Percentiles rank a stretch among this genome's conserved stretches.
Evolutionary conservation across 176 grass and related monocot genomes (phyloP).

Genomic region (Oryza nivara): DNA sequence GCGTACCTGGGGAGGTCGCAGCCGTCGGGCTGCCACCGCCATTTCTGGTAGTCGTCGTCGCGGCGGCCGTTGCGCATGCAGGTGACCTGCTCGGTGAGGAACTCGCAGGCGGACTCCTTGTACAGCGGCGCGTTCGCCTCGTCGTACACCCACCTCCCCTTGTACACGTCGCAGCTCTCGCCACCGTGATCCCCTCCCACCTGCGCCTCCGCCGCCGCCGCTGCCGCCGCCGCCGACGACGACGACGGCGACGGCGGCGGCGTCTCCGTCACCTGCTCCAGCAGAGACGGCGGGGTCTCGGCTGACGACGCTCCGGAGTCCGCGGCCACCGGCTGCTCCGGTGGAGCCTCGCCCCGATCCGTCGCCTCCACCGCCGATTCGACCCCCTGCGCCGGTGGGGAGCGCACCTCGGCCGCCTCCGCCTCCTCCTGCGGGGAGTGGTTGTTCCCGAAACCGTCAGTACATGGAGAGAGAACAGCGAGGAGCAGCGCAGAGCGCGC

Average conservation of each 20-base stretch:
- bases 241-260: background rate
- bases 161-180: conserved; percentile 63
- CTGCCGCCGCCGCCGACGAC: conserved; percentile 32
- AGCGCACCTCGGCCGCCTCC: background rate
- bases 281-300: conserved; percentile 17
- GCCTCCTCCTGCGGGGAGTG: conserved; percentile 25
- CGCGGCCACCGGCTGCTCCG: background rate
- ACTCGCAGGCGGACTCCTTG: conserved; percentile 65
- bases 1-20: conserved; percentile 78
- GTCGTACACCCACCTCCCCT: conserved; percentile 74
- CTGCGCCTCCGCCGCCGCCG: background rate
- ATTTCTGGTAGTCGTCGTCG: conserved; percentile 87
- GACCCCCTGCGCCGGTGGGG: conserved; percentile 25
- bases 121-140: conserved; percentile 62
- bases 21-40: conserved; percentile 83
- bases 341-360: conserved; percentile 28
- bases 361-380: conserved; percentile 25
- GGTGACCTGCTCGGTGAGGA: conserved; percentile 94
- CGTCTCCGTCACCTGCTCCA: background rate
- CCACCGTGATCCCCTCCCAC: background rate
- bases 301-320: background rate
- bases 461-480: background rate
- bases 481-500: background rate
- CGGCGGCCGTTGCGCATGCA: conserved; percentile 91
- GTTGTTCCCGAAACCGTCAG: background rate